phyloP scores from a whole-genome alignment of 1,284 basidiomycete species.

The Trametes pubescens region DNA sequence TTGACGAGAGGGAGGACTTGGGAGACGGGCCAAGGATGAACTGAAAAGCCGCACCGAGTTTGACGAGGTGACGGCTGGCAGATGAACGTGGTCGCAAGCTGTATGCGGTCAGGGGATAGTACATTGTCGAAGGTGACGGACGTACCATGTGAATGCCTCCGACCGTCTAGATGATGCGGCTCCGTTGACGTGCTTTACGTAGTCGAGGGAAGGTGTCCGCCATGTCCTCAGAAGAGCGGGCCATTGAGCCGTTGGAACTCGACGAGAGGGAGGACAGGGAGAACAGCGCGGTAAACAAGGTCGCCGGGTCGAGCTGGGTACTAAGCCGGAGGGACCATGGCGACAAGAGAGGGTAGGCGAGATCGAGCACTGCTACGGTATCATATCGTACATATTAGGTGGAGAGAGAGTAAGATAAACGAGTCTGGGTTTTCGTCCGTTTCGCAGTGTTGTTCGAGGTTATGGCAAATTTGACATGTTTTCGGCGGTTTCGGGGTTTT shows the following conservation, averaged over 20 bases:
- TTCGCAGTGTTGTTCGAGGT: neutral
- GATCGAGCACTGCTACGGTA: neutral
- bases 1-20: no score
- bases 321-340: neutral
- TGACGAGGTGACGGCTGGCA: neutral
- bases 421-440: neutral
- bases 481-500: neutral
- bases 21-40: no score
- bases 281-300: no score
- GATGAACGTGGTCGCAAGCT: neutral
- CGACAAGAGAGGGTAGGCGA: neutral
- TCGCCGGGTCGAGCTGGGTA: neutral
- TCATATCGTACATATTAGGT: neutral
- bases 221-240: neutral
- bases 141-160: neutral
- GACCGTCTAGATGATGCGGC: neutral
- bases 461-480: neutral
- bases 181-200: neutral
- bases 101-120: neutral
- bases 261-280: neutral
- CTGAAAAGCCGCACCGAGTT: neutral
- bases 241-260: slow-evolving; percentile 15
- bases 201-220: neutral
- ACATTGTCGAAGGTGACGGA: no score
- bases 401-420: neutral